These are phyloP conservation scores for Mimosa bimucronata DNA, from an alignment of 306 rosid genomes.

Conservation along the genomic window DNA sequence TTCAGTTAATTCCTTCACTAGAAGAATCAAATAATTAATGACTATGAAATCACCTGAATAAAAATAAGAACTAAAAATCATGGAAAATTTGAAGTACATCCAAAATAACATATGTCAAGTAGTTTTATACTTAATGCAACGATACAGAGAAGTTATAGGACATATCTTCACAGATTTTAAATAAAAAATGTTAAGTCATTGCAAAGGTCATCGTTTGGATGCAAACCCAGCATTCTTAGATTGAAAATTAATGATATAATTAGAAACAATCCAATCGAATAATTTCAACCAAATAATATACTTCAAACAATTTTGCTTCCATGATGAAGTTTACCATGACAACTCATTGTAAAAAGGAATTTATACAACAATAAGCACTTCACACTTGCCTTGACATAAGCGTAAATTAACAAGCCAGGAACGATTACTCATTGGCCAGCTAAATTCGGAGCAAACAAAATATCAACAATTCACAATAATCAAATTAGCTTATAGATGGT, in stretches of 20 bases:
- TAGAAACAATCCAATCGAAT: background rate
- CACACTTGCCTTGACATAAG: background rate
- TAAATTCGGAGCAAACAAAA: background rate
- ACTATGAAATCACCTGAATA: background rate
- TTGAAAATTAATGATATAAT: background rate
- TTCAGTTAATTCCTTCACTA: background rate
- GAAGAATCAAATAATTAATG: background rate
- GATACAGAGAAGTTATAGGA: background rate
- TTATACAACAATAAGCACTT: background rate
- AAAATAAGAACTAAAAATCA: background rate
- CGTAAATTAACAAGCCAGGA: background rate
- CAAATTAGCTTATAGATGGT: background rate
- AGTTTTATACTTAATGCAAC: background rate
- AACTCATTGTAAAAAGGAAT: background rate
- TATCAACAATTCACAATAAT: background rate
- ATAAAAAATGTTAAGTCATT: background rate
- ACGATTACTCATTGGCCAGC: background rate
- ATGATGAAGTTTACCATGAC: background rate
- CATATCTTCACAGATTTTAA: background rate
- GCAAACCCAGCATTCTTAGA: background rate
- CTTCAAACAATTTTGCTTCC: background rate
- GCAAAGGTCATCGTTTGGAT: background rate
- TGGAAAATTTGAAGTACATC: background rate
- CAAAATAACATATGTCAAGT: background rate
- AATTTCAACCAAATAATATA: background rate